Evolutionary conservation across 2,329 filamentous ascomycete genomes (phyloP), one percentile per base, ranked within the genome.

Genomic region (Alternaria incomplexa): DNA sequence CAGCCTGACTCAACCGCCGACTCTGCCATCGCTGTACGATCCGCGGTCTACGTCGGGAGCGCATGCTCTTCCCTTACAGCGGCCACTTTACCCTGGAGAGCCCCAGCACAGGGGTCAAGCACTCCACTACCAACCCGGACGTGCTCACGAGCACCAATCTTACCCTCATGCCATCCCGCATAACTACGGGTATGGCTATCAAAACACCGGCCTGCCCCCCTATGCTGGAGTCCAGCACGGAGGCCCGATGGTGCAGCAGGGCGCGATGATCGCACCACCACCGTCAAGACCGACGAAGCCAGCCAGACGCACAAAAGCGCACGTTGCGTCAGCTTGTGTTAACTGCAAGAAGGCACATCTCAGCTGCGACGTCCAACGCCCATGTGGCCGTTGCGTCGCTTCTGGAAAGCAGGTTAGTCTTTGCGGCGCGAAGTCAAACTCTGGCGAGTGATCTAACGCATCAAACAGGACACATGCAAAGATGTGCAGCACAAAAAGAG

Each of bases 401-500:
- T 93, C 92, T 74, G 91, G 91, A 63, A 96, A 95, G 76, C 83
- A 86, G 80, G 85, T 86, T 68, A 77, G 82, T 52, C 20, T 23
- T 79, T 40, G 28, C 25, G 56, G 40, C 51, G 51, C 20, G 32
- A 17, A 40, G 36, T 40, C 36, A 17, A 40, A 11, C 36, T 40
- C 36, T 40, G 36, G 36, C 36, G 36, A 40, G 36, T 40, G 52
- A 48, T 57, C 54, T 62, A 58, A 66, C 52, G 43, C 25, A 30
- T 25, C n/a, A 40, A 61, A 68, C 73, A 95, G 83, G 91, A 93
- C 61, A 86, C 89, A 8, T 96, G 92, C 75, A 85, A 93, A 71
- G 92, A 96, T 79, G 92, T 96, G 32, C 90, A 93, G 74, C 92
- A 96, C 80, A 96, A 95, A 80, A 96, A 95, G 78, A 85, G 92